phyloP scores from a whole-genome alignment of 2,329 filamentous ascomycete species.

The Cryoendolithus antarcticus region DNA sequence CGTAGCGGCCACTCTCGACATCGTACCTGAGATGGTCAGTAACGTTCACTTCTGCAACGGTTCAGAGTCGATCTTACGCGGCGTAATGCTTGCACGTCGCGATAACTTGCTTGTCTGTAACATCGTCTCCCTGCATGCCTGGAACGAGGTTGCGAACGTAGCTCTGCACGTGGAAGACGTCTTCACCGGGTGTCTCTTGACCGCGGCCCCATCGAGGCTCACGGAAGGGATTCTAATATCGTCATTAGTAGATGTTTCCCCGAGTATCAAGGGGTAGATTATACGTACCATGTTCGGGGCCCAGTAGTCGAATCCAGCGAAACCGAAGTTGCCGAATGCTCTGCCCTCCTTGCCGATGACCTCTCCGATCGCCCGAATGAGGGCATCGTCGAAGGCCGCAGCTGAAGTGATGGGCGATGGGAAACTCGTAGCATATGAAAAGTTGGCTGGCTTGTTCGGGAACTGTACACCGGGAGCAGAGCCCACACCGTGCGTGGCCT shows the following conservation, averaged over 20 bases:
- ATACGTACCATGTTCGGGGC: constrained; percentile 47
- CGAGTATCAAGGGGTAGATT: constrained; percentile 43
- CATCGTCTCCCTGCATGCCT: constrained; percentile 17
- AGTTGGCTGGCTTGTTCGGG: constrained; percentile 18
- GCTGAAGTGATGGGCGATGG: constrained; percentile 49
- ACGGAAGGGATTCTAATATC: constrained; percentile 2
- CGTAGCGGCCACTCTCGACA: constrained; percentile 18
- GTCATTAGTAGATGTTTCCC: not conserved
- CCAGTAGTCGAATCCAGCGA: constrained; percentile 42
- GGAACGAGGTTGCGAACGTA: constrained; percentile 18
- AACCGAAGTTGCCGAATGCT: constrained; percentile 44
- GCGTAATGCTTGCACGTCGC: constrained; percentile 19
- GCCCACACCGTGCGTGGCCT: constrained; percentile 41
- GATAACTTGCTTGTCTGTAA: constrained; percentile 23
- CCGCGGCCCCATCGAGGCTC: constrained; percentile 14
- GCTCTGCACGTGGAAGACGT: constrained; percentile 7
- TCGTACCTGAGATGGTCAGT: constrained; percentile 9
- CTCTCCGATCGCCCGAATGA: constrained; percentile 44
- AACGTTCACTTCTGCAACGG: no score
- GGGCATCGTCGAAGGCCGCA: constrained; percentile 48
- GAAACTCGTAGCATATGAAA: constrained; percentile 49
- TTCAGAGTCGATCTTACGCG: no score
- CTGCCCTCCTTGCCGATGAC: constrained; percentile 47
- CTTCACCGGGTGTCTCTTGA: constrained; percentile 28
- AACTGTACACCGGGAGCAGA: constrained; percentile 4